Conservation (phyloP, 2,329 filamentous ascomycete species). For the Trichoderma cornu-damae region DNA sequence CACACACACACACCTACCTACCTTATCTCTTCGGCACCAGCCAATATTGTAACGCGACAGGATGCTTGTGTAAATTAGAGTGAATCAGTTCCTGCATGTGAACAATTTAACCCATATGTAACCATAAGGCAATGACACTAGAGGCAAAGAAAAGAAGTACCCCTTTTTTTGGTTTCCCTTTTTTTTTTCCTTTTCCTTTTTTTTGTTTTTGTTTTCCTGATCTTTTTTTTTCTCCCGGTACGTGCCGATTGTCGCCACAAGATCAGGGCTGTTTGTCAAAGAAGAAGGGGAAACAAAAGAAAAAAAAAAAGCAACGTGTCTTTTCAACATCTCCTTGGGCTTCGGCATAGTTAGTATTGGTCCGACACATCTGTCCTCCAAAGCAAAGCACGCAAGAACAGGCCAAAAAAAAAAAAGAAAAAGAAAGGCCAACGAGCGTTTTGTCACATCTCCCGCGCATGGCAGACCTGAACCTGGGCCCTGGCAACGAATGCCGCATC, state of each 20-base stretch:
- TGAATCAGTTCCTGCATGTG: neutral
- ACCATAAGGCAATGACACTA: no score
- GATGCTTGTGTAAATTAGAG: constrained; percentile 1
- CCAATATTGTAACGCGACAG: constrained; percentile 7
- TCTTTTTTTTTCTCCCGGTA: neutral
- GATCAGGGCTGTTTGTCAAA: neutral
- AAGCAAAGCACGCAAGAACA: neutral
- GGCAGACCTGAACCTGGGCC: neutral
- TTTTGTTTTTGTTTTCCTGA: neutral
- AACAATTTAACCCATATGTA: neutral
- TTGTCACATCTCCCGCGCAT: neutral
- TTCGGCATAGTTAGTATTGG: no score
- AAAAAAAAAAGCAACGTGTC: neutral
- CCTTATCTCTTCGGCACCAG: neutral
- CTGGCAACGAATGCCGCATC: constrained; percentile 5
- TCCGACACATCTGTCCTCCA: no score
- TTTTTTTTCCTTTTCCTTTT: neutral
- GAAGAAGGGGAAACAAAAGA: no score
- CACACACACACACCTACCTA: no score
- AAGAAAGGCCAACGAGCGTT: neutral
- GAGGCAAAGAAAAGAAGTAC: no score
- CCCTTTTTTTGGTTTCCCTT: neutral
- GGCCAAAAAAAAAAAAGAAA: neutral
- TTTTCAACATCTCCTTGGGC: constrained; percentile 1
- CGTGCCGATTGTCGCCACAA: neutral